phyloP scores from a whole-genome alignment of 768 basidiomycete species.

The Lactarius hatsudake region DNA sequence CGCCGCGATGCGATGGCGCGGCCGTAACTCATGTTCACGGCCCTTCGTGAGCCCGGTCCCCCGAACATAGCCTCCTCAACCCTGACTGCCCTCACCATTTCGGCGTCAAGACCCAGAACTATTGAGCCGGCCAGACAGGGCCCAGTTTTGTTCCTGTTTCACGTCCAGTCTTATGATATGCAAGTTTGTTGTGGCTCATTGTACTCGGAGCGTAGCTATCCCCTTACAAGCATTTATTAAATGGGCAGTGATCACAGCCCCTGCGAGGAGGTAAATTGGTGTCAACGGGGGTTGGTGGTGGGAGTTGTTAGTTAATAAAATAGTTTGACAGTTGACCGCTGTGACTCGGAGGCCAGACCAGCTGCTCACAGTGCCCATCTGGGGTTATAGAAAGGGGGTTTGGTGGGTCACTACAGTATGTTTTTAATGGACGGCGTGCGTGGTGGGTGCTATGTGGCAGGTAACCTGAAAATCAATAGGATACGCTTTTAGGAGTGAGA shows the following conservation, averaged over 20 bases:
- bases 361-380: neutral
- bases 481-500: no score
- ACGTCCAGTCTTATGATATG: neutral
- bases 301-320: neutral
- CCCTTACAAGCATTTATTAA: neutral
- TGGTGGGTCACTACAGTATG: neutral
- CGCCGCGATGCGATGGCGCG: neutral
- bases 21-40: conserved; percentile 12
- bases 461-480: neutral
- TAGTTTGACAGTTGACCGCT: no score
- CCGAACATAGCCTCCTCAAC: neutral
- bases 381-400: neutral
- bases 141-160: conserved; percentile 12
- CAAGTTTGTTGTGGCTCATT: neutral
- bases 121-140: neutral
- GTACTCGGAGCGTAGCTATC: neutral
- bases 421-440: neutral
- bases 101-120: neutral
- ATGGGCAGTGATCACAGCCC: neutral
- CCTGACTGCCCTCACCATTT: neutral
- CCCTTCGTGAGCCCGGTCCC: neutral
- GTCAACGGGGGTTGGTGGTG: neutral
- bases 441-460: neutral
- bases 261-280: neutral
- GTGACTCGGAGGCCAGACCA: no score